phyloP scores from a whole-genome alignment of 192 early-diverging fungal genomes.

The Mortierella alpina region DNA sequence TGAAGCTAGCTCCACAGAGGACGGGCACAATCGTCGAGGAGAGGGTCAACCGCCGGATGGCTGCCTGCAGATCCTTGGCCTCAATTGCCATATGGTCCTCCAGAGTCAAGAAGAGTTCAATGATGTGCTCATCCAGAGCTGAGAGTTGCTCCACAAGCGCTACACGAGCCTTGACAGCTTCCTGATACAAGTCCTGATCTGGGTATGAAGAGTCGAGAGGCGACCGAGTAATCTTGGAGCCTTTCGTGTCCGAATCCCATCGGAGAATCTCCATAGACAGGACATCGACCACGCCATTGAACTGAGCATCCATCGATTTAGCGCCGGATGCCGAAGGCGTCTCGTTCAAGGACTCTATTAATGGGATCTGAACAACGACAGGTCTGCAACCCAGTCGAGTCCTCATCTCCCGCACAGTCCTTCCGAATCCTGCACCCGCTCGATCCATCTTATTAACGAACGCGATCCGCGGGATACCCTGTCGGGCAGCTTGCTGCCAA shows the following conservation, averaged over 20 bases:
- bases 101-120: slow-evolving; percentile 86
- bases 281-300: slow-evolving; percentile 79
- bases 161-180: slow-evolving; percentile 67
- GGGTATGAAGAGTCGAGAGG: slow-evolving; percentile 40
- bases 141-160: slow-evolving; percentile 85
- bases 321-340: not conserved
- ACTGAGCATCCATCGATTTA: slow-evolving; percentile 58
- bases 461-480: slow-evolving; percentile 82
- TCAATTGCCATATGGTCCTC: slow-evolving; percentile 82
- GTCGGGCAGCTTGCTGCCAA: slow-evolving; percentile 88
- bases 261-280: slow-evolving; percentile 76
- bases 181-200: slow-evolving; percentile 52
- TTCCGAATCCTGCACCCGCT: slow-evolving; percentile 74
- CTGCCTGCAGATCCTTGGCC: slow-evolving; percentile 66
- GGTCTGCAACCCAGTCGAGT: slow-evolving; percentile 69
- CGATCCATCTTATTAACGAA: slow-evolving; percentile 99
- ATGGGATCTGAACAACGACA: slow-evolving; percentile 80
- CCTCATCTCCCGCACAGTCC: slow-evolving; percentile 68
- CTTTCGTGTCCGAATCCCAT: slow-evolving; percentile 67
- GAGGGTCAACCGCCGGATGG: slow-evolving; percentile 80
- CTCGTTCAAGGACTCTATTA: slow-evolving; percentile 51
- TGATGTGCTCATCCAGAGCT: slow-evolving; percentile 83
- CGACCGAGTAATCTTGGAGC: slow-evolving; percentile 49
- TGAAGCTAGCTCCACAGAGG: slow-evolving; percentile 87
- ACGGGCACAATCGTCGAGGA: slow-evolving; percentile 82